phyloP scores from a whole-genome alignment of 2,329 filamentous ascomycete species.

The Leptographium flavum region DNA sequence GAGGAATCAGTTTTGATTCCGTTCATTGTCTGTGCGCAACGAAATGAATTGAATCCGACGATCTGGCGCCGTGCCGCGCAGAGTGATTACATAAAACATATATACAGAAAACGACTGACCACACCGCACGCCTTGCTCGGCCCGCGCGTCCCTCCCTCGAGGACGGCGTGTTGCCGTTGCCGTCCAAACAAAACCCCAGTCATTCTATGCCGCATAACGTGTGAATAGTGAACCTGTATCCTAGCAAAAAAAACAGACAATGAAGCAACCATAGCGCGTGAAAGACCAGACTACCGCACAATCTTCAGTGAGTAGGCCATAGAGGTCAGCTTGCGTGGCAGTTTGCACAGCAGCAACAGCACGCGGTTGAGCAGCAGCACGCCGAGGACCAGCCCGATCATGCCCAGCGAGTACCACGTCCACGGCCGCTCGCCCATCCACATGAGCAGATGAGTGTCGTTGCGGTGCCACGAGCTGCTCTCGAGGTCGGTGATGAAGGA shows the following conservation, averaged over 20 bases:
- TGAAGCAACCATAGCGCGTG: too few species aligned
- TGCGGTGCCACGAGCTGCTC: slow-evolving; percentile 26
- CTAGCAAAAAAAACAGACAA: too few species aligned
- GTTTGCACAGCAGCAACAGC: not conserved
- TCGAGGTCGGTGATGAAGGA: slow-evolving; percentile 19
- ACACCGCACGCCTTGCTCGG: too few species aligned
- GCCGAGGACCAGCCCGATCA: slow-evolving; percentile 13
- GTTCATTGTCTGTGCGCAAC: too few species aligned
- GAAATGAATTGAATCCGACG: not conserved
- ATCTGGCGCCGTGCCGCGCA: not conserved
- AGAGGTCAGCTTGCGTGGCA: not conserved
- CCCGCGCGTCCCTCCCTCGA: too few species aligned
- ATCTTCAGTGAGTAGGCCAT: not conserved
- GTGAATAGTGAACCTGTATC: not conserved
- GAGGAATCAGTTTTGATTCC: too few species aligned
- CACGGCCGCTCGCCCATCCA: slow-evolving; percentile 26
- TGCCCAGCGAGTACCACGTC: slow-evolving; percentile 18
- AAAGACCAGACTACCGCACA: not conserved
- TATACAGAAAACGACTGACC: not conserved
- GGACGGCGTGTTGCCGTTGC: too few species aligned
- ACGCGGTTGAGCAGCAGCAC: slow-evolving; percentile 11
- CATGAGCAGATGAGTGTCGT: slow-evolving; percentile 31
- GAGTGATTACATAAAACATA: not conserved
- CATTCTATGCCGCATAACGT: not conserved
- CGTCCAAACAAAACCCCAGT: not conserved